phyloP scores from a whole-genome alignment of 2,329 filamentous ascomycete genomes.

The Ramichloridium luteum region DNA sequence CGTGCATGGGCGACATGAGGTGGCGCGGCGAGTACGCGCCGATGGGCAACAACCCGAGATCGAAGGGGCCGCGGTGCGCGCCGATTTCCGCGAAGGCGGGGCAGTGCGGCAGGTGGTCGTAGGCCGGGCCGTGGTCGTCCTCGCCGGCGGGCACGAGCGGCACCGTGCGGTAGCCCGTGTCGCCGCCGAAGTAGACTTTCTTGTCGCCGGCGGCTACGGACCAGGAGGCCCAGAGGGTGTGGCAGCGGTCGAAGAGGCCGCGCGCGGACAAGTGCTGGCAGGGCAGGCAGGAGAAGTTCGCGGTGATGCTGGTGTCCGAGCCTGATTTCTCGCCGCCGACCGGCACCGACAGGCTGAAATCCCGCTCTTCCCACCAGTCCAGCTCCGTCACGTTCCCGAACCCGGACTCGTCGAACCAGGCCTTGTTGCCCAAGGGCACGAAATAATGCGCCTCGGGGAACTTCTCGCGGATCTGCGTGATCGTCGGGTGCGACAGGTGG shows the following conservation, averaged over 20 bases:
- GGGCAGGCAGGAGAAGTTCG: constrained; percentile 65
- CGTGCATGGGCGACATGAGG: constrained; percentile 71
- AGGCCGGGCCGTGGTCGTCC: constrained; percentile 62
- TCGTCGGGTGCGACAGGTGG: constrained; percentile 67
- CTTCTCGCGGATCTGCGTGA: constrained; percentile 55
- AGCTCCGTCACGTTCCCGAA: constrained; percentile 72
- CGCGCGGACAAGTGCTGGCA: constrained; percentile 72
- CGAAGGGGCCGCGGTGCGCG: constrained; percentile 66
- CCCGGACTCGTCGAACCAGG: constrained; percentile 64
- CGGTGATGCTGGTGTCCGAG: constrained; percentile 43
- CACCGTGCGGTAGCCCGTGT: constrained; percentile 81
- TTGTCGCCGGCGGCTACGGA: constrained; percentile 58
- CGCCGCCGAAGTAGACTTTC: constrained; percentile 74
- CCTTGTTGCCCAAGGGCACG: constrained; percentile 67
- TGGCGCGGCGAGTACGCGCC: constrained; percentile 69
- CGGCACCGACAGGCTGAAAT: constrained; percentile 49
- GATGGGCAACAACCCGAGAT: constrained; percentile 85
- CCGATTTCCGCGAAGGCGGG: constrained; percentile 83
- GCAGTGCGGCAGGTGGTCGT: constrained; percentile 53
- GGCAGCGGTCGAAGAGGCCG: constrained; percentile 53
- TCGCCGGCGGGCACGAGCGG: constrained; percentile 47
- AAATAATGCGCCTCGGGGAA: constrained; percentile 80
- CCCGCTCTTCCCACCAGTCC: constrained; percentile 86
- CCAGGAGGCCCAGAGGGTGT: constrained; percentile 85
- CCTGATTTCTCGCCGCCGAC: neutral